phyloP scores from a whole-genome alignment of 257 asterid species.

The Plantago elongata region DNA sequence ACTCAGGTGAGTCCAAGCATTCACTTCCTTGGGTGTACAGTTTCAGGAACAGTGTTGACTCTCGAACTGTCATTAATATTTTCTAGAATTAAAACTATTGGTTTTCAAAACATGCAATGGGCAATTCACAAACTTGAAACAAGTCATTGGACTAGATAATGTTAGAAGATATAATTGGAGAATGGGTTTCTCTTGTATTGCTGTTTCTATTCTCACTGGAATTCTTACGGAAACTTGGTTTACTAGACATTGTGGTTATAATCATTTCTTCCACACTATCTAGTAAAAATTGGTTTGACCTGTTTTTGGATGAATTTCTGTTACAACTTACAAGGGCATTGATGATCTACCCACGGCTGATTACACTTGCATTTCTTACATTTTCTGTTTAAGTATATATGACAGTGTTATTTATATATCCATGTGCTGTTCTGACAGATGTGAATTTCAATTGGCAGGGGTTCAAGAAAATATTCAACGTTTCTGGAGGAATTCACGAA shows the following conservation, averaged over 20 bases:
- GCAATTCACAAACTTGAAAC: neutral
- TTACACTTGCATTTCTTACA: too few species aligned
- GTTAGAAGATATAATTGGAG: neutral
- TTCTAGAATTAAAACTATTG: neutral
- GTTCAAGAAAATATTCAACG: constrained; percentile 72
- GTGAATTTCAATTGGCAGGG: constrained; percentile 49
- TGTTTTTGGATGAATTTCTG: too few species aligned
- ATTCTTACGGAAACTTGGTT: neutral
- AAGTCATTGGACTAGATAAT: neutral
- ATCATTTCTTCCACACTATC: too few species aligned
- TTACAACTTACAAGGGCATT: too few species aligned
- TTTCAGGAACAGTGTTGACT: constrained; percentile 1
- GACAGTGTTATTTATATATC: neutral
- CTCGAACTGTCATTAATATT: neutral
- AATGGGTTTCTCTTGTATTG: neutral
- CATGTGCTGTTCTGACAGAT: constrained; percentile 6
- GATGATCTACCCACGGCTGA: too few species aligned
- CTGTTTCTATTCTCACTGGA: neutral
- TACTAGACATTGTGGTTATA: too few species aligned
- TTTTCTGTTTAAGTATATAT: too few species aligned
- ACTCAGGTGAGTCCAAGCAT: constrained; percentile 54
- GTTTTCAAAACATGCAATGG: neutral
- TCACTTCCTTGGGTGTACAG: constrained; percentile 1
- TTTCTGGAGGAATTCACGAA: constrained; percentile 85
- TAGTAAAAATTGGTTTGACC: too few species aligned